A percentile compares a stretch with the other conserved stretches of the same genome.
These are phyloP conservation scores for Selaginella moellendorffii DNA, from an alignment of 75 land plant species.

Conservation along the genomic window DNA sequence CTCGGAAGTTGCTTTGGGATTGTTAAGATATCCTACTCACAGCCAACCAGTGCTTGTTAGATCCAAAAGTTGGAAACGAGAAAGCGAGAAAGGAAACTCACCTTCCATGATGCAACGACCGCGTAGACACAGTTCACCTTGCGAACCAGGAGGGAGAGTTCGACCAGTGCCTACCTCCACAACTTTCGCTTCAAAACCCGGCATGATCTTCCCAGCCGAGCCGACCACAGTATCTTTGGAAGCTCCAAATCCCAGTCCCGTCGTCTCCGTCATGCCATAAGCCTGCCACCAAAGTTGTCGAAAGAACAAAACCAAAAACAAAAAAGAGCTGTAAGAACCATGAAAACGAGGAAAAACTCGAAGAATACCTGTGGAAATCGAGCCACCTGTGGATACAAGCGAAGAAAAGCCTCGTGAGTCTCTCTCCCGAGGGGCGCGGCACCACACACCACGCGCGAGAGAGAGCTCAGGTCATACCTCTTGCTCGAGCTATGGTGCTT, in stretches of 20 bases:
- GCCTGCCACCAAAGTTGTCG: too few relatives aligned
- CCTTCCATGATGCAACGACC: constrained; percentile 24
- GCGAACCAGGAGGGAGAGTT: background rate
- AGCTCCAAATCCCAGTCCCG: constrained; percentile 11
- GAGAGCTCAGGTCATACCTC: constrained; percentile 40
- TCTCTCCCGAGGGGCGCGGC: constrained; percentile 88
- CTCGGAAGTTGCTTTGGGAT: constrained; percentile 12
- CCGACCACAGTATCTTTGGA: background rate
- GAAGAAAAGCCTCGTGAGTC: constrained; percentile 48
- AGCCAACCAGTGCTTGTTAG: too few relatives aligned
- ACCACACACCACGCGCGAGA: constrained; percentile 40
- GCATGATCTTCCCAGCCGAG: background rate
- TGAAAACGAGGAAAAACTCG: background rate
- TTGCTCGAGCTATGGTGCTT: background rate
- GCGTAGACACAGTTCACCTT: constrained; percentile 24
- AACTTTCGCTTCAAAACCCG: background rate
- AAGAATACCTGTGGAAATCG: background rate
- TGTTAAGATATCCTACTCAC: constrained; percentile 21
- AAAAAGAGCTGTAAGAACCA: background rate
- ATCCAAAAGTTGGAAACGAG: too few relatives aligned
- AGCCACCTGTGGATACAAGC: background rate
- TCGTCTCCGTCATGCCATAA: constrained; percentile 38
- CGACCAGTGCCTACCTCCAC: background rate
- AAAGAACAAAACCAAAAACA: too few relatives aligned
- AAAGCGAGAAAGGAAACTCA: too few relatives aligned